Evolutionary conservation across 2,329 filamentous ascomycete genomes (phyloP), one percentile per base, ranked within the genome.

Genomic region (Phialophora expanda): DNA sequence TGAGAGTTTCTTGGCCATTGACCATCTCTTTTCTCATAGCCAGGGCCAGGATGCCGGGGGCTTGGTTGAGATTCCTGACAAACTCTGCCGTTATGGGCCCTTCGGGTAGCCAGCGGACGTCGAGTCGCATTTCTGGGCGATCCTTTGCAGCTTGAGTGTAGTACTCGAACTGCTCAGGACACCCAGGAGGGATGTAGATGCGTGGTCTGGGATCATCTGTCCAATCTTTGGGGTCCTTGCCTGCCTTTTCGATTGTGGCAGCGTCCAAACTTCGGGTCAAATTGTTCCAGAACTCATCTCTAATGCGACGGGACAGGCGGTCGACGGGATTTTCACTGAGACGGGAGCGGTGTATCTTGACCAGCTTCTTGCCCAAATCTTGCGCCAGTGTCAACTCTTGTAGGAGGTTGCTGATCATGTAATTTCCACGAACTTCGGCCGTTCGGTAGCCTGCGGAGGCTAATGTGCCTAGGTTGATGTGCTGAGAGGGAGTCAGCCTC

Each of bases 251-350:
- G 73, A 99, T 82, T 64, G 80, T 80, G 48, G 90, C 92, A 9
- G 89, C 92, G 79, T 99, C 95, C 71, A 98, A 96, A 11, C 91
- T 87, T 66, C 95, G 86, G 3, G 94, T 98, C 71, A 99, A 80
- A 5, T 91, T 91, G 67, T 92, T 89, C 95, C 95, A 99, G 78
- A 98, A 99, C 62, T 92, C 90, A 72, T 93, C 89, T 69, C 89
- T 89, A 75, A 99, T 96, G 61, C 97, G 84, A 38, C 95, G 89
- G 9, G 90, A 90, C 17, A 99, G 84, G 51, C 95, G 88, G 74
- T 91, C 90, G 55, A 98, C 93, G 0, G 95, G 95, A 75, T 98
- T 98, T 81, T 99, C 95, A 75, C 94, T 96, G 71, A 99, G 83
- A 26, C 94, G 89, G 9, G 89, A 90, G 76, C 97, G 93, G 74